Base-by-base conservation (phyloP, 441 rosid genomes). In the Codiaeum variegatum region DNA sequence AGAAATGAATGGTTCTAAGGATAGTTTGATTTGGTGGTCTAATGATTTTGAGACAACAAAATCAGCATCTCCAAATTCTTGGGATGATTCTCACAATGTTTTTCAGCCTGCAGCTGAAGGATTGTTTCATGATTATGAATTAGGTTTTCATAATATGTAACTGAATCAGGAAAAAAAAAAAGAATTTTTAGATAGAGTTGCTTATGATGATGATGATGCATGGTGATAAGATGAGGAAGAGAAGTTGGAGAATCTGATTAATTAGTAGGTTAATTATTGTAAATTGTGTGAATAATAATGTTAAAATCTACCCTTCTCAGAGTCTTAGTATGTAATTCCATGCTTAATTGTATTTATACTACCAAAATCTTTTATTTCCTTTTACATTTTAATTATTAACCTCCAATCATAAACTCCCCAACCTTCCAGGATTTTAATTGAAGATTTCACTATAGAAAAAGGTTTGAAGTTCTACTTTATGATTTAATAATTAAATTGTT, bases 41-140 rank as follows among this genome's bases (percentile, higher is more conserved):
- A 86, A 71, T 79, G 96, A 82, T 51, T 74, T 87, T 36, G 94
- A 86, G 81, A 78, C 84, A 60, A 88, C 83, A 60, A 88, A 85
- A 82, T 77, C 87, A 56, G 78, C 82, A 44, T 81, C 93, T 62
- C 78, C 93, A 1, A 85, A 83, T 76, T 85, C 92, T 3, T 91
- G 95, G 97, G 87, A 78, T 59, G 81, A 86, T 3, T 75, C 80
- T 72, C 80, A 78, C 70, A 81, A 85, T 32, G 87, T 71, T 76
- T 81, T 84, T 76, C 87, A 76, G 55, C 44, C 44, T 40, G 13
- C 44, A 9, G 72, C 88, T 67, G 82, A 82, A 69, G 87, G 78
- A 29, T 76, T 92, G 82, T 83, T 90, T 75, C 91, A 87, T 69
- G 89, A 88, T 76, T 88, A 84, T 83, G 87, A 83, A 80, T 74